A percentile compares a stretch with the other conserved stretches of the same genome.
Conservation (phyloP, 2,329 filamentous ascomycete species). For the Tolypocladium paradoxum region DNA sequence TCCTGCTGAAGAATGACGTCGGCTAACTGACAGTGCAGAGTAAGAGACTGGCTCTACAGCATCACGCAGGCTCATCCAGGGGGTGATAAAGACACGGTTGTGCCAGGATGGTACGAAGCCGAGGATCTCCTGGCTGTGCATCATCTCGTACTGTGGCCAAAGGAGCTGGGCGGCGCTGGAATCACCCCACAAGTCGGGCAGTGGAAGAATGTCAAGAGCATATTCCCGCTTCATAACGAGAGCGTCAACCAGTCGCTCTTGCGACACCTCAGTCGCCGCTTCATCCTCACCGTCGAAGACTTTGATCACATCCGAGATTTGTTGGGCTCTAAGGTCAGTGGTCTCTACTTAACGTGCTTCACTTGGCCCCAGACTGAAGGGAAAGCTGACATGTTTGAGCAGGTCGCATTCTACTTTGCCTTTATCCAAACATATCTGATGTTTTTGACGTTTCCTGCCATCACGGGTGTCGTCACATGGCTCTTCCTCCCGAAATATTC, state of each 20-base stretch:
- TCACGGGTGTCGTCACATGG: slow-evolving; percentile 59
- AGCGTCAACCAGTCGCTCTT: slow-evolving; percentile 44
- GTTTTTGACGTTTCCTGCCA: slow-evolving; percentile 59
- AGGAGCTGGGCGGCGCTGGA: slow-evolving; percentile 49
- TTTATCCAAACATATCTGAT: slow-evolving; percentile 68
- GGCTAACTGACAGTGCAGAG: slow-evolving; percentile 28
- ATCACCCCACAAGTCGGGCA: slow-evolving; percentile 46
- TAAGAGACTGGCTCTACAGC: slow-evolving; percentile 67
- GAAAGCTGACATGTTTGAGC: neutral
- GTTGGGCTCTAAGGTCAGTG: slow-evolving; percentile 44
- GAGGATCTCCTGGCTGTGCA: slow-evolving; percentile 63
- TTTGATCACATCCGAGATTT: slow-evolving; percentile 51
- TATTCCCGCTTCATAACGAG: slow-evolving; percentile 54
- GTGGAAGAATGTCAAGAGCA: slow-evolving; percentile 49
- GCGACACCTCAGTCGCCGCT: slow-evolving; percentile 41
- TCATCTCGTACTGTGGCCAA: slow-evolving; percentile 51
- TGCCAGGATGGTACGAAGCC: slow-evolving; percentile 43
- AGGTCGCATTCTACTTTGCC: slow-evolving; percentile 74
- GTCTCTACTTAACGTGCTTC: neutral
- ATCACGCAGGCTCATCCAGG: slow-evolving; percentile 54
- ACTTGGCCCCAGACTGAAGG: neutral
- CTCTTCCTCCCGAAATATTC: slow-evolving; percentile 60
- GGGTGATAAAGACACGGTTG: slow-evolving; percentile 38
- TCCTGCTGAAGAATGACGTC: neutral
- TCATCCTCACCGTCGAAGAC: slow-evolving; percentile 38